phyloP scores from a whole-genome alignment of 352 stramenopile genomes.

The Globisporangium splendens region DNA sequence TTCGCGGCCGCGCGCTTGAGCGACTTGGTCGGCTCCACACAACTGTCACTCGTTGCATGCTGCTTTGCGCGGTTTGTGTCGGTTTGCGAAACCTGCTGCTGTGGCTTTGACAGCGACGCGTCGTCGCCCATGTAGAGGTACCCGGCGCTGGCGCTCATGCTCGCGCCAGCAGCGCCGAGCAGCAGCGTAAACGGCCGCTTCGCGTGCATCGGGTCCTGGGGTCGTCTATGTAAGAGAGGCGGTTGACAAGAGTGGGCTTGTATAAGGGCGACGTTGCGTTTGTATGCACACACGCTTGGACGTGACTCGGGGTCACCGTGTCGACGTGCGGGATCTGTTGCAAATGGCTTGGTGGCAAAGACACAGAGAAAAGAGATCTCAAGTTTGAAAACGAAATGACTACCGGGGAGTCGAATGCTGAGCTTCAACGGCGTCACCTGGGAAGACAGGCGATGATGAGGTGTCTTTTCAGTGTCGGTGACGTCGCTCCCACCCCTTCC shows the following conservation, averaged over 20 bases:
- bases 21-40: too few species aligned
- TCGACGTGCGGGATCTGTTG: not conserved
- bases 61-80: slow-evolving; percentile 18
- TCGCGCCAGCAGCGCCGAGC: slow-evolving; percentile 43
- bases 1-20: not conserved
- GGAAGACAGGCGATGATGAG: not conserved
- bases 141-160: slow-evolving; percentile 31
- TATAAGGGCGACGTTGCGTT: too few species aligned
- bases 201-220: slow-evolving; percentile 26
- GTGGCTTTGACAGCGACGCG: not conserved
- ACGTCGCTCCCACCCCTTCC: not conserved
- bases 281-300: too few species aligned
- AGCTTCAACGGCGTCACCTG: not conserved
- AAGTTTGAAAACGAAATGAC: not conserved
- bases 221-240: not conserved
- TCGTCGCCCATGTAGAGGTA: slow-evolving; percentile 53
- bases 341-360: not conserved
- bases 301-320: not conserved
- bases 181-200: slow-evolving; percentile 57
- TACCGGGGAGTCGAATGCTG: not conserved
- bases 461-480: not conserved
- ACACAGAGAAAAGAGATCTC: not conserved
- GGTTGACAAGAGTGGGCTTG: too few species aligned
- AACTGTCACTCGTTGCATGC: slow-evolving; percentile 11
- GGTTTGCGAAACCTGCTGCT: slow-evolving; percentile 1